Conservation (phyloP, 768 basidiomycete species). For the Agaricus bisporus region DNA sequence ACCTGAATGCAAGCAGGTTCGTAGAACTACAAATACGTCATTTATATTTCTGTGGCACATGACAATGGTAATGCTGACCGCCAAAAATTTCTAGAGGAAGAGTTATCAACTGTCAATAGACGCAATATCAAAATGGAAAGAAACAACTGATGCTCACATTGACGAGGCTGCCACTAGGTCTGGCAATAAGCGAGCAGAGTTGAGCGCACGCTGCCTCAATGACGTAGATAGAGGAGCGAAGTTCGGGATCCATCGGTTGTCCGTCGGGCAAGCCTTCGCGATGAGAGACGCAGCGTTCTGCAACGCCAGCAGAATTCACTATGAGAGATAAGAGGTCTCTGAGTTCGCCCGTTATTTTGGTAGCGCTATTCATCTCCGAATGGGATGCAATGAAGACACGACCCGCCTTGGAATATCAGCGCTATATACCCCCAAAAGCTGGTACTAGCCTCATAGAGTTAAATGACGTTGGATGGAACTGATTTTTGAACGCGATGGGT, state of each 20-base stretch:
- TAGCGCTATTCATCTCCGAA: no score
- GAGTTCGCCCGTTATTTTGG: no score
- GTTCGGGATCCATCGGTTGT: no score
- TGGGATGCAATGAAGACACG: no score
- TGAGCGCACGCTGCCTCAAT: conserved; percentile 25
- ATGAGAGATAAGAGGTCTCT: no score
- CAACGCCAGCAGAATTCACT: no score
- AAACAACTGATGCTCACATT: conserved; percentile 17
- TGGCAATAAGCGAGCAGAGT: conserved; percentile 17
- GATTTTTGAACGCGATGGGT: no score
- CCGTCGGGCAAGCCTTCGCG: background rate
- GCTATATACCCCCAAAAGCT: no score
- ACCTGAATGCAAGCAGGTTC: conserved; percentile 29
- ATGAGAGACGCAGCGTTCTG: no score
- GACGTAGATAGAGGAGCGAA: conserved; percentile 12
- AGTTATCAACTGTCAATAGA: background rate
- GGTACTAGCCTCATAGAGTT: no score
- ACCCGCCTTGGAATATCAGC: no score
- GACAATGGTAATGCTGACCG: background rate
- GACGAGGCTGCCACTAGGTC: conserved; percentile 18
- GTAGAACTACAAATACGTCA: conserved; percentile 15
- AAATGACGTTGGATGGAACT: no score
- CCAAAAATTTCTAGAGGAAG: conserved; percentile 12
- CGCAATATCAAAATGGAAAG: background rate
- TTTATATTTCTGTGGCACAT: background rate